These are phyloP conservation scores for Ganoderma boninense DNA, from an alignment of 1,284 basidiomycete genomes.

Conservation along the genomic window DNA sequence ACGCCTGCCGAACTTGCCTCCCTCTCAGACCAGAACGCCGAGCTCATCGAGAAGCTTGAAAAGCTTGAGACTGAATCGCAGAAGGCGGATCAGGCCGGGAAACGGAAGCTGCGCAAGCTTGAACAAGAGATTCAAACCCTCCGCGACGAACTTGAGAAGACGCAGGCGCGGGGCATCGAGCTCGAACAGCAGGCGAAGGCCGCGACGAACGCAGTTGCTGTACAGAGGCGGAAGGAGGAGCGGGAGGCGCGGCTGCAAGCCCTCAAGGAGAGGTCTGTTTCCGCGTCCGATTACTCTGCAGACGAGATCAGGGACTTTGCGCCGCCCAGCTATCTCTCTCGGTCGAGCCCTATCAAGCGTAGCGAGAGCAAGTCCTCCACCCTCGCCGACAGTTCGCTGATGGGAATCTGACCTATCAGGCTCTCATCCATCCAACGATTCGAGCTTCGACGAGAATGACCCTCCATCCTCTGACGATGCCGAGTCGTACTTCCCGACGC, in stretches of 20 bases:
- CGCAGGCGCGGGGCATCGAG: constrained; percentile 71
- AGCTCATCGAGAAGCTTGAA: constrained; percentile 78
- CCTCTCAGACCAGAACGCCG: constrained; percentile 83
- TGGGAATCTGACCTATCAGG: constrained; percentile 7
- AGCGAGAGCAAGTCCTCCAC: constrained; percentile 10
- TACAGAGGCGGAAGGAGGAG: constrained; percentile 56
- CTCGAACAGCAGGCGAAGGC: constrained; percentile 69
- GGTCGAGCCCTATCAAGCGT: constrained; percentile 22
- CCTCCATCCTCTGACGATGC: constrained; percentile 3
- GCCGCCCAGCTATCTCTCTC: constrained; percentile 50
- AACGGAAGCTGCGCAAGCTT: constrained; percentile 71
- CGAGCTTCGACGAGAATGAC: constrained; percentile 12
- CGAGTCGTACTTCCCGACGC: constrained; percentile 24
- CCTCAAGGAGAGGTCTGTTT: constrained; percentile 50
- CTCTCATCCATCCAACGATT: constrained; percentile 3
- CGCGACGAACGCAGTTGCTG: constrained; percentile 46
- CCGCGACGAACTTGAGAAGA: constrained; percentile 76
- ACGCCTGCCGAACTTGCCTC: constrained; percentile 73
- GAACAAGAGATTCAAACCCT: constrained; percentile 80
- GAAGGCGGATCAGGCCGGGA: constrained; percentile 71
- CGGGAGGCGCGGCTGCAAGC: constrained; percentile 61
- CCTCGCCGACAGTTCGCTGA: constrained; percentile 6
- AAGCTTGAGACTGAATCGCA: constrained; percentile 76
- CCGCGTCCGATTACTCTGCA: constrained; percentile 31
- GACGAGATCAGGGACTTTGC: constrained; percentile 62